phyloP scores from a whole-genome alignment of 208 protist genomes.

The Angomonas deanei region DNA sequence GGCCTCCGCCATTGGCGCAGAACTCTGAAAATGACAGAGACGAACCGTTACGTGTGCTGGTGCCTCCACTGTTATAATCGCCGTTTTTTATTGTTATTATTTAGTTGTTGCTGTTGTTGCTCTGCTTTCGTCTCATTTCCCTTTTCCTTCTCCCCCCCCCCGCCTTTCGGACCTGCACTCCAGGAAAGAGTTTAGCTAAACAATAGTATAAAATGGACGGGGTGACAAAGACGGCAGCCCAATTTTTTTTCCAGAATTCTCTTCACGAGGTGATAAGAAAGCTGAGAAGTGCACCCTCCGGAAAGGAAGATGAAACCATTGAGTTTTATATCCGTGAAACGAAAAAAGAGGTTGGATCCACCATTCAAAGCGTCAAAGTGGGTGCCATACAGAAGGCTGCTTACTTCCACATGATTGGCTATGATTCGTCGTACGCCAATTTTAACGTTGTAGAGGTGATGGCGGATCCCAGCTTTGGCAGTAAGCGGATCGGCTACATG shows the following conservation, averaged over 20 bases:
- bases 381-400: constrained; percentile 95
- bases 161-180: no score
- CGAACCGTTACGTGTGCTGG: neutral
- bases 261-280: constrained; percentile 94
- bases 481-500: constrained; percentile 93
- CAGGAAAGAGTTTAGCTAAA: no score
- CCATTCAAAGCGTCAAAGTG: constrained; percentile 89
- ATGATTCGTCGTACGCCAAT: constrained; percentile 93
- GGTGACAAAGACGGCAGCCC: constrained; percentile 29
- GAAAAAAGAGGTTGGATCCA: constrained; percentile 90
- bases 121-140: constrained; percentile 12
- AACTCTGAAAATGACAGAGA: neutral
- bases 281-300: constrained; percentile 78
- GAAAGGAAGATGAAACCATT: constrained; percentile 92
- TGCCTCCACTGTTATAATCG: neutral
- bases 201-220: constrained; percentile 15
- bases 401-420: constrained; percentile 98
- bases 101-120: constrained; percentile 2
- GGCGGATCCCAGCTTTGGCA: constrained; percentile 66
- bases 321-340: constrained; percentile 90
- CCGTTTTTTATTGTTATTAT: constrained; percentile 4
- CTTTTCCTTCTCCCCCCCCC: no score
- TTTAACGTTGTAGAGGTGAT: constrained; percentile 98
- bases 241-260: constrained; percentile 80
- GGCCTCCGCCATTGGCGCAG: constrained; percentile 44